These are phyloP conservation scores for Firmiana major DNA, from an alignment of 345 rosid species.

Conservation along the genomic window DNA sequence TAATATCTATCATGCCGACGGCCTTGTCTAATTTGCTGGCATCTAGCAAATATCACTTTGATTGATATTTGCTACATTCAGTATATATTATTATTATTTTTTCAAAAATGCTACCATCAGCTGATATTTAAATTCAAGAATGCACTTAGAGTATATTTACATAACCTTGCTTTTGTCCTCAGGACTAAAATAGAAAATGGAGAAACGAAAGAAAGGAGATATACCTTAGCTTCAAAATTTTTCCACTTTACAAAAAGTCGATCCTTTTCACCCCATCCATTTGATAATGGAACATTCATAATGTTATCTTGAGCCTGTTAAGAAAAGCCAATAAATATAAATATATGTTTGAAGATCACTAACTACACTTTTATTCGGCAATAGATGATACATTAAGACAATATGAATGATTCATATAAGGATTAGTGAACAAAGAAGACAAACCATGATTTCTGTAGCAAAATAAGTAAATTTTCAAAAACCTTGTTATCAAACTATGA, in stretches of 20 bases:
- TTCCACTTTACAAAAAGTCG: constrained; percentile 84
- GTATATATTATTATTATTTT: neutral
- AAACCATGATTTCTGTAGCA: neutral
- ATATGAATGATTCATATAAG: neutral
- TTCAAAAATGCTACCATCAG: neutral
- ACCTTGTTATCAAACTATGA: neutral
- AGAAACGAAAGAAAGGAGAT: neutral
- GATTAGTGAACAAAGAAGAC: neutral
- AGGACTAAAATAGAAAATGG: neutral
- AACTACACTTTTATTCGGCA: neutral
- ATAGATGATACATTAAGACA: neutral
- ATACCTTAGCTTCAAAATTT: constrained; percentile 82
- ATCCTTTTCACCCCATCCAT: constrained; percentile 99
- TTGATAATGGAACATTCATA: constrained; percentile 77
- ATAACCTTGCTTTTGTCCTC: neutral
- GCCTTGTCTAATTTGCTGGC: neutral
- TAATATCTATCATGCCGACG: neutral
- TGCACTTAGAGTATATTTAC: neutral
- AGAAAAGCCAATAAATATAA: constrained; percentile 16
- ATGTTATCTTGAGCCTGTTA: constrained; percentile 93
- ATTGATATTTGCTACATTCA: neutral
- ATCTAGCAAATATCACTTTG: neutral
- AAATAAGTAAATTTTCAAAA: neutral
- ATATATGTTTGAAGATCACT: constrained; percentile 18
- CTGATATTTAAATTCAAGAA: neutral